Evolutionary conservation across 2,329 filamentous ascomycete genomes (phyloP).

Genomic region (Alternaria novae-zelandiae): DNA sequence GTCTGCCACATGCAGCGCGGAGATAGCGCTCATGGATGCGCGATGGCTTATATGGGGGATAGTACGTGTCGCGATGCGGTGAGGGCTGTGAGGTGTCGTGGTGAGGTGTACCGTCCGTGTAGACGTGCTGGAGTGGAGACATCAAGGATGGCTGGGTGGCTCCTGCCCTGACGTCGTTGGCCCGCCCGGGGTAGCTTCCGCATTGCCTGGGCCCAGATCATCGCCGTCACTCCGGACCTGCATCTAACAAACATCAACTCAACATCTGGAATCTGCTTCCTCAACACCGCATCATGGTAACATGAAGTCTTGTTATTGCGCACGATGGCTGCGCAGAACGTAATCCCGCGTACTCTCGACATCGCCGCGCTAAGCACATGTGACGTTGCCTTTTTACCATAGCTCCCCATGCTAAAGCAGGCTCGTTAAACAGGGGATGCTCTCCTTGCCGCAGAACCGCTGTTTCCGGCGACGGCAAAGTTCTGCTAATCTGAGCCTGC

Average conservation of each 20-base stretch:
- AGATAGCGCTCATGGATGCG: slow-evolving; percentile 32
- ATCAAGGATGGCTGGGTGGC: neutral
- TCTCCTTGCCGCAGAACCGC: neutral
- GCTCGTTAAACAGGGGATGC: neutral
- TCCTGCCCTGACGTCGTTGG: slow-evolving; percentile 1
- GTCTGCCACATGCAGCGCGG: slow-evolving; percentile 48
- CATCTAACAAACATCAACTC: neutral
- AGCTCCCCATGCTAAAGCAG: neutral
- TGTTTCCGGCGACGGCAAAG: neutral
- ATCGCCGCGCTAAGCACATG: neutral
- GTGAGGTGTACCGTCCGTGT: neutral
- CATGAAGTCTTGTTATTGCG: neutral
- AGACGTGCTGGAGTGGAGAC: slow-evolving; percentile 1
- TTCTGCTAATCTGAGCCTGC: neutral
- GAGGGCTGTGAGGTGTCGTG: neutral
- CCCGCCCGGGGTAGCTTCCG: neutral
- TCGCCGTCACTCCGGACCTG: neutral
- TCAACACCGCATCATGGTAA: neutral
- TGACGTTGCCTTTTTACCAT: neutral
- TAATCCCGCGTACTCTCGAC: neutral
- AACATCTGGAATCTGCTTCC: neutral
- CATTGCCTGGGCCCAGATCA: neutral
- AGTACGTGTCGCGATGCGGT: neutral
- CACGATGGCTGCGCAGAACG: neutral
- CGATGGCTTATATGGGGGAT: neutral